Conservation (phyloP, 2,329 filamentous ascomycete species). For the Cephalotrichum gorgonifer region DNA sequence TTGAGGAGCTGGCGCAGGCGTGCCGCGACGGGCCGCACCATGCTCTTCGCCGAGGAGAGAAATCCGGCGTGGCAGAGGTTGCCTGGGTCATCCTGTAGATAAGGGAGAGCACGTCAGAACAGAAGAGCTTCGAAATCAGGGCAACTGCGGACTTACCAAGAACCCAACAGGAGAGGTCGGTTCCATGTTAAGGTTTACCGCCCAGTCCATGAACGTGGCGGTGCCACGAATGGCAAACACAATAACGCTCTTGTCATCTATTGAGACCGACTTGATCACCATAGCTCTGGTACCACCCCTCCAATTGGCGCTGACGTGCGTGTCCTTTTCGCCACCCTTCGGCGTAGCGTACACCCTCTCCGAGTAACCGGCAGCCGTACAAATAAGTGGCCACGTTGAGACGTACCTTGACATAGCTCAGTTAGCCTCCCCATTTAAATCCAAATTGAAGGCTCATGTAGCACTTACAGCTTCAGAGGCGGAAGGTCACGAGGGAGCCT, state of each 20-base stretch:
- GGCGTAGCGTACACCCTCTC: conserved; percentile 63
- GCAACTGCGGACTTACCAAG: conserved; percentile 23
- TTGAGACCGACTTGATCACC: conserved; percentile 70
- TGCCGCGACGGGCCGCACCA: conserved; percentile 62
- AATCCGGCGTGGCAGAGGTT: conserved; percentile 79
- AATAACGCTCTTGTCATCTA: conserved; percentile 68
- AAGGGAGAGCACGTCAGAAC: not conserved
- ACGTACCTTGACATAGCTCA: conserved; percentile 43
- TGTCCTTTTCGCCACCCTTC: conserved; percentile 49
- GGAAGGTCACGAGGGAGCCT: conserved; percentile 58
- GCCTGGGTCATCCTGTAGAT: conserved; percentile 50
- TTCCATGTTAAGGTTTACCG: conserved; percentile 65
- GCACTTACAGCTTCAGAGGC: conserved; percentile 52
- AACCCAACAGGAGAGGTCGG: conserved; percentile 59
- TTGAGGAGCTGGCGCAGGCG: conserved; percentile 59
- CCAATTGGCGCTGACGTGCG: conserved; percentile 63
- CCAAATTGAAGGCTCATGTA: not conserved
- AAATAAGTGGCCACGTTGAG: conserved; percentile 66
- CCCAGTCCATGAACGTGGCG: conserved; percentile 75
- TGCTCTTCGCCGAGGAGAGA: conserved; percentile 61
- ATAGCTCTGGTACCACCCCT: conserved; percentile 71
- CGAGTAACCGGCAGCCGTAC: conserved; percentile 69
- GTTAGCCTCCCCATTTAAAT: conserved; percentile 9
- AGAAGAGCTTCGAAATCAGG: not conserved
- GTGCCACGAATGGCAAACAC: conserved; percentile 79